phyloP scores from a whole-genome alignment of 2,329 filamentous ascomycete genomes.

The Penicillium hordei region DNA sequence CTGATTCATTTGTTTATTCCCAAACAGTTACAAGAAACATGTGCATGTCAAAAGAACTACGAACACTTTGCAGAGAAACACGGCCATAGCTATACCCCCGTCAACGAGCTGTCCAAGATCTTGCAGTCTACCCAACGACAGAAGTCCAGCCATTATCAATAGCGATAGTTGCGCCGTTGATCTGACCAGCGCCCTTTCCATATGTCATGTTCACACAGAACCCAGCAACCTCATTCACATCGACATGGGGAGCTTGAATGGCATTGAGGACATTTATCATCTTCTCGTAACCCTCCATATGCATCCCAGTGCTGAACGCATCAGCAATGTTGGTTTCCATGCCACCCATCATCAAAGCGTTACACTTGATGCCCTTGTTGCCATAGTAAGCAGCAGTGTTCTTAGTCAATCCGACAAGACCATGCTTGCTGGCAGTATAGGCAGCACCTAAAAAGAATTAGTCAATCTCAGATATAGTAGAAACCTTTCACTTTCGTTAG shows the following conservation, averaged over 20 bases:
- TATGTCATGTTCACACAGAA: constrained; percentile 29
- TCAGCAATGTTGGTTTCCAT: constrained; percentile 58
- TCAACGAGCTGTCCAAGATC: background rate
- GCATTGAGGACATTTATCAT: constrained; percentile 15
- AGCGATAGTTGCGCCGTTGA: constrained; percentile 34
- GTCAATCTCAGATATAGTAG: constrained; percentile 1
- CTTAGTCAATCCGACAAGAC: constrained; percentile 55
- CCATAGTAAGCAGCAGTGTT: constrained; percentile 60
- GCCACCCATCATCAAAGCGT: constrained; percentile 54
- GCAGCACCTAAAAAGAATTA: constrained; percentile 41
- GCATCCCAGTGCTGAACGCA: constrained; percentile 36
- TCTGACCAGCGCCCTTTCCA: constrained; percentile 26
- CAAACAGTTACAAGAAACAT: background rate
- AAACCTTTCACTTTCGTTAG: background rate
- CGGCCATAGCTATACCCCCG: background rate
- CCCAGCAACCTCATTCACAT: constrained; percentile 30
- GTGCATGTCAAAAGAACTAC: background rate
- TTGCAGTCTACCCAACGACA: constrained; percentile 16
- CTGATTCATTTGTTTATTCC: background rate
- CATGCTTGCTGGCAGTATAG: constrained; percentile 57
- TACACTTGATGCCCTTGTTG: constrained; percentile 53
- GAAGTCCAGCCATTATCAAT: constrained; percentile 32
- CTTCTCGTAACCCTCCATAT: constrained; percentile 27
- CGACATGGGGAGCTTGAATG: constrained; percentile 19
- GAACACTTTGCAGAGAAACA: background rate